Conservation (phyloP, 176 grass and related monocot genomes). For the Oryza longistaminata region DNA sequence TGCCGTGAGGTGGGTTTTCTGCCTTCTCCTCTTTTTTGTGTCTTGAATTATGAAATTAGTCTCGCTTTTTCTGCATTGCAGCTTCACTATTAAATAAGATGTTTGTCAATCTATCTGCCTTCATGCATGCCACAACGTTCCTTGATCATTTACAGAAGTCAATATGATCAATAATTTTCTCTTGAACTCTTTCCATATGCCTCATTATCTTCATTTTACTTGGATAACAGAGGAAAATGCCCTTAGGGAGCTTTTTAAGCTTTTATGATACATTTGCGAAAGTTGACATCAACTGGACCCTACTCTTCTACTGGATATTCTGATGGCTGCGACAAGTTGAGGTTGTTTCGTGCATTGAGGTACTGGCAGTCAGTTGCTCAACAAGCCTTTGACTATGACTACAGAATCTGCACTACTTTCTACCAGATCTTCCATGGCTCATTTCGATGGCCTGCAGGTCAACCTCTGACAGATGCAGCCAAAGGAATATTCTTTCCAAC, state of each 20-base stretch:
- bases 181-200: background rate
- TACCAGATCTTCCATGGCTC: slow-evolving; percentile 78
- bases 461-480: slow-evolving; percentile 56
- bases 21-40: background rate
- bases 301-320: slow-evolving; percentile 66
- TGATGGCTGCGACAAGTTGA: slow-evolving; percentile 93
- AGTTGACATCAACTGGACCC: slow-evolving; percentile 67
- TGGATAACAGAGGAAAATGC: slow-evolving; percentile 94
- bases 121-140: background rate
- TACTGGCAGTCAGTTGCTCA: slow-evolving; percentile 85
- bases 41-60: background rate
- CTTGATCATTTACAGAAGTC: background rate
- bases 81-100: slow-evolving; percentile 12
- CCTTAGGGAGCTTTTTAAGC: slow-evolving; percentile 76
- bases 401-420: slow-evolving; percentile 81
- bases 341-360: slow-evolving; percentile 93
- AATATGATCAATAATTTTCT: background rate
- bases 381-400: slow-evolving; percentile 73
- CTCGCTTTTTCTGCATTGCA: background rate
- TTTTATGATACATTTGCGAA: slow-evolving; percentile 92
- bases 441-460: slow-evolving; percentile 73
- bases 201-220: slow-evolving; percentile 11
- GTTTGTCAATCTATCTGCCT: background rate
- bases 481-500: slow-evolving; percentile 65
- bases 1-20: slow-evolving; percentile 5